Percentiles rank a stretch among this genome's conserved stretches.
Conservation (phyloP, 129 eudicot species). For the Lonicera japonica region DNA sequence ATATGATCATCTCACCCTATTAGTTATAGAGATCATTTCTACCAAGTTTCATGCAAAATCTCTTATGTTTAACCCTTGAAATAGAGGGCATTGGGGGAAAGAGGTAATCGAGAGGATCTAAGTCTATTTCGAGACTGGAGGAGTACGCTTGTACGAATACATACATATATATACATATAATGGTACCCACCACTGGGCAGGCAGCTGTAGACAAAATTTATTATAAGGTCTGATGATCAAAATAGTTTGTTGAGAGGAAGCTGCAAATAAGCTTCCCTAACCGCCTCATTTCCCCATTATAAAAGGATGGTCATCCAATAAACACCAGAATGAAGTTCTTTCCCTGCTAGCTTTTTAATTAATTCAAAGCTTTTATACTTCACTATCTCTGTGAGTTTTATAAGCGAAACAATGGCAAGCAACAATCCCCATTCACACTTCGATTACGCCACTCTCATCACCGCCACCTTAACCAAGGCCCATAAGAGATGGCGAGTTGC, state of each 20-base stretch:
- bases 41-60: no score
- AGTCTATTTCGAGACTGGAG: no score
- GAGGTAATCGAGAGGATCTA: no score
- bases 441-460: slow-evolving; percentile 28
- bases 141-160: no score
- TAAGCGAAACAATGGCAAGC: slow-evolving; percentile 16
- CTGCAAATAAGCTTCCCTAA: neutral
- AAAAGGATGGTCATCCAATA: neutral
- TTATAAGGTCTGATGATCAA: no score
- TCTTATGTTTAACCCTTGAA: no score
- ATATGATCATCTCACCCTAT: no score
- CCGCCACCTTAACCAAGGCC: slow-evolving; percentile 33
- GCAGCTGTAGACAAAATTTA: no score
- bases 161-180: no score
- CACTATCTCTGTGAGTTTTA: slow-evolving; percentile 8
- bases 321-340: neutral
- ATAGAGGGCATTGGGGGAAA: no score
- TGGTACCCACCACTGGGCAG: no score
- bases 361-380: neutral
- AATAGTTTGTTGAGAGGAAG: neutral
- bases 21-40: no score
- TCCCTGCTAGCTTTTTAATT: slow-evolving; percentile 2
- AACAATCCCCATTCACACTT: neutral
- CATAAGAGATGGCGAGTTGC: slow-evolving; percentile 72
- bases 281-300: neutral